Base-by-base conservation (phyloP, 2,329 filamentous ascomycete species). In the Penicillium decumbens region DNA sequence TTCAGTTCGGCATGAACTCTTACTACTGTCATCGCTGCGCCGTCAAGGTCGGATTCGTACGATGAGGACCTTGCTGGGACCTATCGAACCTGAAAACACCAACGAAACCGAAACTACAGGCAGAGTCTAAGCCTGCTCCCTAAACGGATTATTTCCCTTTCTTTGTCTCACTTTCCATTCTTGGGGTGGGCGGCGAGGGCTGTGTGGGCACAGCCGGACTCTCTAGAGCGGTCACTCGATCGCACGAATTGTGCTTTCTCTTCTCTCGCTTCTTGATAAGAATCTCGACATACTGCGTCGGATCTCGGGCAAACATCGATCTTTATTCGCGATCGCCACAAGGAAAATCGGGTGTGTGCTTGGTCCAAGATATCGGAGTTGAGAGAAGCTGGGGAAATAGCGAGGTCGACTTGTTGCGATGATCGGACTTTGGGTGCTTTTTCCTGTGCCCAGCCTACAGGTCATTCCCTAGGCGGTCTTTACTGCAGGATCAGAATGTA, bases 1-100 rank as follows among this genome's bases (percentile, higher is more conserved):
- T 77, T 15, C 71, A 70, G 40, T 76, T 76, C 58, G 74, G 73
- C 46, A 73, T 75, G 64, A 77, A 76, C 51, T 75, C 72, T 18
- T 77, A 76, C 54, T 77, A 77, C 57, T 77, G 75, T 60, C 67
- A 61, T 43, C 70, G 72, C 43, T 75, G 72, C 53, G 72, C 72
- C 20, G 66, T 65, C 13, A 72, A 73, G 64, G 72, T 75, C 39
- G 72, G 72, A 29, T 75, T 72, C 54, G 64, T 64, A 20, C 61
- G 64, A 37, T 73, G 70, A 74, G 54, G 28, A 45, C 13, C 15
- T 6, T 9, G 25, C 20, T 1, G 12, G 12, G 32, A 10, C 3
- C 9, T 23, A 25, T 30, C 25, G 12, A 24, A 28, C 33, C 27
- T 30, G 13, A 18, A 25, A 41, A 29, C 38, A 44, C 33, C 35